Evolutionary conservation across 345 rosid genomes (phyloP), one percentile per base, ranked within the genome.

Genomic region (Aquilaria sinensis): DNA sequence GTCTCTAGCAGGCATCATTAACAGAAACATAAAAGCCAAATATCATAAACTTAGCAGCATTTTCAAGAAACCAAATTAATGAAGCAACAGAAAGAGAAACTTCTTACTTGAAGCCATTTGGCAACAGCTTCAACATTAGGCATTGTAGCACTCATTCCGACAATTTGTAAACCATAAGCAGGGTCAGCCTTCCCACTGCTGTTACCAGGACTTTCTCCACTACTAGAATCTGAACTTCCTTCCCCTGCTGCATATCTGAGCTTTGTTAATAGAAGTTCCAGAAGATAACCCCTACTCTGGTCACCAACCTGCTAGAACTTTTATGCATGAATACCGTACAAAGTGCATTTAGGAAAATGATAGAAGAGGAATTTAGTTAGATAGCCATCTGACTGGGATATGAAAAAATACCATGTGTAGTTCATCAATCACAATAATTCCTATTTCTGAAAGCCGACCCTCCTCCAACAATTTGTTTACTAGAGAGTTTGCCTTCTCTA

Each of bases 121-220:
- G 98, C 97, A 81, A 90, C 96, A 60, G 96, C 97, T 66, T 88
- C 92, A 48, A 93, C 92, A 73, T 93, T 93, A 64, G 98, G 98
- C 97, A 93, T 93, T 58, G 98, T 93, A 65, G 97, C 98, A 67
- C 98, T 93, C 98, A 93, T 93, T 65, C 98, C 98, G 70, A 93
- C 92, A 73, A 93, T 93, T 82, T 93, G 98, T 76, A 90, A 68
- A 62, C 97, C 97, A 61, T 78, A 83, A 81, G 78, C 76, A 78
- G 89, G 77, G 74, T 88, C 98, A 70, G 76, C 77, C 81, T 86
- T 90, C 62, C 84, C 81, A 74, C 96, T 83, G 72, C 96, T 88
- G 65, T 69, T 70, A 65, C 90, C 92, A 53, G 96, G 86, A 83
- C 92, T 86, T 71, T 88, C 98, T 65, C 94, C 87, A 47, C 97